A percentile compares a stretch with the other conserved stretches of the same genome.
phyloP scores from a whole-genome alignment of 352 stramenopile genomes.

The Phytophthora tubulina region DNA sequence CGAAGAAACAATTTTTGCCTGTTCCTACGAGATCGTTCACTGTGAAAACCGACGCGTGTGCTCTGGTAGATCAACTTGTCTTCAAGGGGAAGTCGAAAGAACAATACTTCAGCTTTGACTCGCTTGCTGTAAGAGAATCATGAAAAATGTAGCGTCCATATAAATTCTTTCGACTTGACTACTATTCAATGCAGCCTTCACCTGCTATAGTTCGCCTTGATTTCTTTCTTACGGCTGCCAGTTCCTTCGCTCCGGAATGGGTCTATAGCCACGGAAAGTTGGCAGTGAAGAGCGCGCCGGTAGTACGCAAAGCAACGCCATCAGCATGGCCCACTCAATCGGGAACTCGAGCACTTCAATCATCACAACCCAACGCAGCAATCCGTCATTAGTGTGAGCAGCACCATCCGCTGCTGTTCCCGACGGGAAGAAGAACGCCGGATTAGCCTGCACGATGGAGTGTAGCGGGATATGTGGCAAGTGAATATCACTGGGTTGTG shows the following conservation, averaged over 20 bases:
- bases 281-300: slow-evolving; percentile 60
- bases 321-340: slow-evolving; percentile 67
- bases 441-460: slow-evolving; percentile 63
- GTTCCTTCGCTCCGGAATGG: slow-evolving; percentile 45
- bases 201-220: no score
- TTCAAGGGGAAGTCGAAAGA: slow-evolving; percentile 58
- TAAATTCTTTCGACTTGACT: no score
- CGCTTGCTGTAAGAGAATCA: slow-evolving; percentile 18
- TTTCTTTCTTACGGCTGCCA: slow-evolving; percentile 16
- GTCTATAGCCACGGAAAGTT: slow-evolving; percentile 65
- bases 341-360: slow-evolving; percentile 71
- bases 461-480: slow-evolving; percentile 53
- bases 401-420: slow-evolving; percentile 23
- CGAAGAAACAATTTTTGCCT: slow-evolving; percentile 79
- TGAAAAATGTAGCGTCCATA: neutral
- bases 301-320: slow-evolving; percentile 68
- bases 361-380: slow-evolving; percentile 69
- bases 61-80: slow-evolving; percentile 62
- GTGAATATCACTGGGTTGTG: slow-evolving; percentile 19
- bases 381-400: slow-evolving; percentile 29
- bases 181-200: no score
- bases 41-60: slow-evolving; percentile 77
- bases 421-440: slow-evolving; percentile 72
- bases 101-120: slow-evolving; percentile 11
- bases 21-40: slow-evolving; percentile 79